Evolutionary conservation across 768 basidiomycete genomes (phyloP).

Genomic region (Termitomyces sp.): DNA sequence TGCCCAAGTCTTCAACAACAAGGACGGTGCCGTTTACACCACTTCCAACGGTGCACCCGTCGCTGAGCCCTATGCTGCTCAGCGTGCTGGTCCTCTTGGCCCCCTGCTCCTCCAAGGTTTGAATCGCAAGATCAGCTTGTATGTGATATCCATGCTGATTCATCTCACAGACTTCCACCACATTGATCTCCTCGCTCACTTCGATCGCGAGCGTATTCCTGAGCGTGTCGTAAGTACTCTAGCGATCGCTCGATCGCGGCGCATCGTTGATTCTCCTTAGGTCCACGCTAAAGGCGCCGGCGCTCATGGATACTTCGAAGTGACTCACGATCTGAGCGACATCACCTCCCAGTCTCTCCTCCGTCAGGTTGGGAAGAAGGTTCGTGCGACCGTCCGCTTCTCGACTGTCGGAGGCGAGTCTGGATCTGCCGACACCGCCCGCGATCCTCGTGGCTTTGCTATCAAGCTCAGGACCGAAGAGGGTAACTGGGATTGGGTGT

Average conservation of each 20-base stretch:
- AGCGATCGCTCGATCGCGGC: constrained; percentile 21
- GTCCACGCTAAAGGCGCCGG: constrained; percentile 92
- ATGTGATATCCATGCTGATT: neutral
- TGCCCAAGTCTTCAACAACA: constrained; percentile 49
- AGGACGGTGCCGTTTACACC: constrained; percentile 71
- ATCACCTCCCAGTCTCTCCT: constrained; percentile 73
- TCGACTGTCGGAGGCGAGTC: constrained; percentile 90
- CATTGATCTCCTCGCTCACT: constrained; percentile 88
- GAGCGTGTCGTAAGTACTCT: constrained; percentile 74
- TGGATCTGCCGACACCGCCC: constrained; percentile 89
- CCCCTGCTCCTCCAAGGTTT: constrained; percentile 88
- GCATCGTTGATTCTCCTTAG: constrained; percentile 33
- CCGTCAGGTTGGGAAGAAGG: constrained; percentile 63
- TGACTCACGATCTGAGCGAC: constrained; percentile 84
- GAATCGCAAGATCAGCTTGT: constrained; percentile 19
- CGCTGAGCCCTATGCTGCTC: constrained; percentile 72
- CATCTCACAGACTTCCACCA: constrained; percentile 71
- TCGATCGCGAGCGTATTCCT: constrained; percentile 93
- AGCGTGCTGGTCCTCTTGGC: constrained; percentile 71
- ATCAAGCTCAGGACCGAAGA: constrained; percentile 86
- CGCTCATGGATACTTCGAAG: constrained; percentile 91
- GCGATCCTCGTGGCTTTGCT: constrained; percentile 93
- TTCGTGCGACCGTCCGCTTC: constrained; percentile 80
- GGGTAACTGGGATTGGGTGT: constrained; percentile 91
- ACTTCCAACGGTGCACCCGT: constrained; percentile 84